phyloP scores from a whole-genome alignment of 1,284 basidiomycete genomes.

The Spongispora temasekensis region DNA sequence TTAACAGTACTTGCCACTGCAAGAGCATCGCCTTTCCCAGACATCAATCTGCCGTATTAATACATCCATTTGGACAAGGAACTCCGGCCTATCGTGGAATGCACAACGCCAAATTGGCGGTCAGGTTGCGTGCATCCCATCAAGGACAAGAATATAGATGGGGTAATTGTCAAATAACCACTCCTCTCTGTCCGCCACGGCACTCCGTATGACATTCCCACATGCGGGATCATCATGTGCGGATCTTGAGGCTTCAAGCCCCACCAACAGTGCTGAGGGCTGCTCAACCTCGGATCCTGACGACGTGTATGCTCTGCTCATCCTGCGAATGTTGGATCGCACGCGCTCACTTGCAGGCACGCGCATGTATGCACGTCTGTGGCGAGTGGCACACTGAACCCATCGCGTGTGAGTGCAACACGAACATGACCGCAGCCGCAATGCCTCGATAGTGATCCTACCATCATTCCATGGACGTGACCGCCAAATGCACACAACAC shows the following conservation, averaged over 20 bases:
- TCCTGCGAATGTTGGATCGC: conserved; percentile 3
- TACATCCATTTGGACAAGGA: neutral
- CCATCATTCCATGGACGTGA: conserved; percentile 5
- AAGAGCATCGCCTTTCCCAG: neutral
- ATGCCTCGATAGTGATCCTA: conserved; percentile 4
- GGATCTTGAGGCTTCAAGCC: conserved; percentile 18
- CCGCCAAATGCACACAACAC: conserved; percentile 17
- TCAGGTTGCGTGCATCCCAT: conserved; percentile 9
- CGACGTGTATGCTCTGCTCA: neutral
- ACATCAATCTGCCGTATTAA: neutral
- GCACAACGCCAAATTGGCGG: conserved; percentile 5
- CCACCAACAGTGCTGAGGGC: neutral
- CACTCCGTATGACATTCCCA: no score
- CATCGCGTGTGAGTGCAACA: conserved; percentile 6
- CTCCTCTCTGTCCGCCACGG: conserved; percentile 7
- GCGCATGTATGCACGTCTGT: conserved; percentile 2
- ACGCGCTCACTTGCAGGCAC: no score
- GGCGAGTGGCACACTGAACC: conserved; percentile 17
- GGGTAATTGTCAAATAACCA: conserved; percentile 4
- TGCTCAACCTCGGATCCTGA: conserved; percentile 5
- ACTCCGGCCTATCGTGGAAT: conserved; percentile 3
- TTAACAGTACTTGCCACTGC: neutral
- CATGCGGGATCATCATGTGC: neutral
- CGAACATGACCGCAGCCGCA: conserved; percentile 1
- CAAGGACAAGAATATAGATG: neutral